Evolutionary conservation across 2,329 filamentous ascomycete species (phyloP).

Genomic region (Mycosphaerelloides madeirae): DNA sequence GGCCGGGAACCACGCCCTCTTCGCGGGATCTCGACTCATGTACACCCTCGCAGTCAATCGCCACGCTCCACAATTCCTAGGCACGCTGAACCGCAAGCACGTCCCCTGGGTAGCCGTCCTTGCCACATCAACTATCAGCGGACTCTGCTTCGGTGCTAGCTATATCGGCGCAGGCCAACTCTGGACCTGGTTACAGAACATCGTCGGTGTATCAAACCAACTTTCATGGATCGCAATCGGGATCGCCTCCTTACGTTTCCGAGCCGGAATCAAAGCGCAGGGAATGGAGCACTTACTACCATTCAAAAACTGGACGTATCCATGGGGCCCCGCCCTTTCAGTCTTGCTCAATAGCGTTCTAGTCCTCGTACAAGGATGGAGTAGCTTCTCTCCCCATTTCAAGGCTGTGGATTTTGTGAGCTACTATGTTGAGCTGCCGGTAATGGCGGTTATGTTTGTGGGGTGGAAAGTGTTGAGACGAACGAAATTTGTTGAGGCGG

Average conservation of each 20-base stretch:
- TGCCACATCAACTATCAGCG: constrained; percentile 38
- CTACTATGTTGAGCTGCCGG: constrained; percentile 55
- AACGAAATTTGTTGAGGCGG: constrained; percentile 42
- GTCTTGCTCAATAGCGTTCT: constrained; percentile 56
- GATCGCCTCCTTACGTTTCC: constrained; percentile 62
- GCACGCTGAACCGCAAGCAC: constrained; percentile 42
- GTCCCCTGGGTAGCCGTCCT: constrained; percentile 51
- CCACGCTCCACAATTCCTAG: constrained; percentile 55
- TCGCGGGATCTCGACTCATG: constrained; percentile 53
- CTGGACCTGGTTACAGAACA: constrained; percentile 64
- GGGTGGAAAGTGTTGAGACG: constrained; percentile 52
- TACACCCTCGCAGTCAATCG: constrained; percentile 53
- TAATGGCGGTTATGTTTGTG: constrained; percentile 54
- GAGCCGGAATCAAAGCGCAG: constrained; percentile 52
- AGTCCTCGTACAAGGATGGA: constrained; percentile 61
- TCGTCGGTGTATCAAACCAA: constrained; percentile 65
- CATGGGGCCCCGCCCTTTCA: constrained; percentile 54
- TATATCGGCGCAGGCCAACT: constrained; percentile 61
- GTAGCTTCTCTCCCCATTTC: constrained; percentile 57
- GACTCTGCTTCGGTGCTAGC: constrained; percentile 57
- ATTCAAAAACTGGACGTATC: constrained; percentile 64
- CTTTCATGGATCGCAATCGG: constrained; percentile 62
- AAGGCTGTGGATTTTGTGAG: constrained; percentile 58
- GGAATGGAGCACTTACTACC: constrained; percentile 59
- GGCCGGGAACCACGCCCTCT: constrained; percentile 57